Conservation (phyloP, 2,329 filamentous ascomycete genomes). For the Trichoderma atrobrunneum region DNA sequence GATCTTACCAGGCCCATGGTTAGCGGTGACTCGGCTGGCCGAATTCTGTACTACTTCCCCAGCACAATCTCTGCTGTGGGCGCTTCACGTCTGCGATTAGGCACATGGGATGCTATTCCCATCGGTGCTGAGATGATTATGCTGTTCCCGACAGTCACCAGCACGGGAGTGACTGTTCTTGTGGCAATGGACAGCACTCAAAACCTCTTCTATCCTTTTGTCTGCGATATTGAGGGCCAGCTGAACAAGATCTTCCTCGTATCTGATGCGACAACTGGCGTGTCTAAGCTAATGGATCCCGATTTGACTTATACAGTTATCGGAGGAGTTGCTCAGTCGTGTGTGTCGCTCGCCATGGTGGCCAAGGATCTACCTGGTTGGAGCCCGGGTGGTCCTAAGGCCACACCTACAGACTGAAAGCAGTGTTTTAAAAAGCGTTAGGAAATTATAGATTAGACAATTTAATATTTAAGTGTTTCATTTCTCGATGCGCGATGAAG, state of each 20-base stretch:
- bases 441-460: neutral
- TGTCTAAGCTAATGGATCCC: neutral
- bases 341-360: neutral
- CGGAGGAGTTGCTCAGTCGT: neutral
- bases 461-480: neutral
- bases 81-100: neutral
- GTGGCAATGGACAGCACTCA: neutral
- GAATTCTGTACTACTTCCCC: slow-evolving; percentile 5
- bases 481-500: neutral
- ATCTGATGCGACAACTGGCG: neutral
- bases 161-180: neutral
- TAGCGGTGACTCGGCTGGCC: neutral
- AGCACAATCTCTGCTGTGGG: neutral
- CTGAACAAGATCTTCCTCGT: slow-evolving; percentile 7
- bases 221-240: neutral
- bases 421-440: neutral
- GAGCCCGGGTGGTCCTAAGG: neutral
- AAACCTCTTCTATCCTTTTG: neutral
- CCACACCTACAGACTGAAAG: neutral
- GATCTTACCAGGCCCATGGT: neutral
- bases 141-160: neutral
- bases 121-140: neutral
- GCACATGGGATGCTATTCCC: neutral
- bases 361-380: neutral
- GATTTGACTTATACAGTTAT: neutral